phyloP scores from a whole-genome alignment of 164 flowering plant species.

The Magnolia officinalis region DNA sequence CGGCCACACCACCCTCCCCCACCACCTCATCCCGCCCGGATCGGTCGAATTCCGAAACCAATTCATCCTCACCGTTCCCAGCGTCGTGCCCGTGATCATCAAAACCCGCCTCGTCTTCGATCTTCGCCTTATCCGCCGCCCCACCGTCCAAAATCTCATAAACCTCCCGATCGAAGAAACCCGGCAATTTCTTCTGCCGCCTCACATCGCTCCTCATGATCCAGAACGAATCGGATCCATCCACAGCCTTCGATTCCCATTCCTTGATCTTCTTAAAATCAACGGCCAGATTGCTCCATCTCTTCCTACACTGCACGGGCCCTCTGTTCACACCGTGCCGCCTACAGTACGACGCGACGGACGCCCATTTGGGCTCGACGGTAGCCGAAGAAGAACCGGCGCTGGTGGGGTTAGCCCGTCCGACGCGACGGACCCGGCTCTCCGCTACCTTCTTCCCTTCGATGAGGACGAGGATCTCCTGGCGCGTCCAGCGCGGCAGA shows the following conservation, averaged over 20 bases:
- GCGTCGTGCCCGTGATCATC: conserved; percentile 54
- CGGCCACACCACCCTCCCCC: conserved; percentile 14
- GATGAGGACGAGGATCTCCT: conserved; percentile 84
- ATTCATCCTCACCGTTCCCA: conserved; percentile 50
- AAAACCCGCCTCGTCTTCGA: conserved; percentile 31
- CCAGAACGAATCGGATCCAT: conserved; percentile 72
- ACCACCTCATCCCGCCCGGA: conserved; percentile 31
- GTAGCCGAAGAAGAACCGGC: conserved; percentile 23
- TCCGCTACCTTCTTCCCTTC: conserved; percentile 85
- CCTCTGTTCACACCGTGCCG: conserved; percentile 83
- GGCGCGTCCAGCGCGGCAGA: conserved; percentile 92
- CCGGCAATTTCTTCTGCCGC: conserved; percentile 74
- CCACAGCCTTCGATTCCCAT: conserved; percentile 55
- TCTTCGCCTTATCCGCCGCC: neutral
- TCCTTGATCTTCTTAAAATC: conserved; percentile 85
- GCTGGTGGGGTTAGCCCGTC: neutral
- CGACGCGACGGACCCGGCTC: conserved; percentile 53
- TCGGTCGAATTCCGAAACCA: conserved; percentile 62
- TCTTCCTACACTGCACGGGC: conserved; percentile 88
- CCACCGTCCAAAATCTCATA: conserved; percentile 65
- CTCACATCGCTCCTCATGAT: conserved; percentile 81
- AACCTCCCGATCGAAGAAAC: conserved; percentile 83
- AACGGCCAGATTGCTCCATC: conserved; percentile 92
- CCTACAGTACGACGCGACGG: conserved; percentile 78
- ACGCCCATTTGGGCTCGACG: conserved; percentile 87